A percentile compares a stretch with the other conserved stretches of the same genome.
Evolutionary conservation across 2,329 filamentous ascomycete genomes (phyloP).

Genomic region (Parafenestella ontariensis): DNA sequence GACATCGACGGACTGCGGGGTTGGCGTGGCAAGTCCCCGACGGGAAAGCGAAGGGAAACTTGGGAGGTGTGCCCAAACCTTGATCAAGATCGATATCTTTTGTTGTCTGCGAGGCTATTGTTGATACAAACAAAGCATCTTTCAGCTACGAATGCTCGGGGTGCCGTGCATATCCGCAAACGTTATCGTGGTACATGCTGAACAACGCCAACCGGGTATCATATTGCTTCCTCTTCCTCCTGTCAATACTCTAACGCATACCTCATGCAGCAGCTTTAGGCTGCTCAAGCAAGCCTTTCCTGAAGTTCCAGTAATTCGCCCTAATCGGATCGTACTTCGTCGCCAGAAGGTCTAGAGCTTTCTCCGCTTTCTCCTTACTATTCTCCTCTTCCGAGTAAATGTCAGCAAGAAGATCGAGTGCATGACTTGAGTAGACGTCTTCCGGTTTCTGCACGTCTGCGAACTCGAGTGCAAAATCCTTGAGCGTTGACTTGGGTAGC

Average conservation of each 20-base stretch:
- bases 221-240: slow-evolving; percentile 17
- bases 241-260: slow-evolving; percentile 6
- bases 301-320: slow-evolving; percentile 90
- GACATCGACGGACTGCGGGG: slow-evolving; percentile 23
- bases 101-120: slow-evolving; percentile 7
- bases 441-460: slow-evolving; percentile 57
- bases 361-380: slow-evolving; percentile 67
- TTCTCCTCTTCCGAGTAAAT: slow-evolving; percentile 63
- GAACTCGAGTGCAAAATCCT: slow-evolving; percentile 62
- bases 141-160: neutral
- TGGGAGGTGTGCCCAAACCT: slow-evolving; percentile 11
- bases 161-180: slow-evolving; percentile 25
- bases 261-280: slow-evolving; percentile 30
- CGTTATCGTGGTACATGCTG: slow-evolving; percentile 5
- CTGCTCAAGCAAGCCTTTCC: slow-evolving; percentile 54
- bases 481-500: slow-evolving; percentile 57
- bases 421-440: slow-evolving; percentile 66
- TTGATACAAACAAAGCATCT: slow-evolving; percentile 10
- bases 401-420: slow-evolving; percentile 75
- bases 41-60: slow-evolving; percentile 26
- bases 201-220: slow-evolving; percentile 34
- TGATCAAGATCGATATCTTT: slow-evolving; percentile 16
- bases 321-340: slow-evolving; percentile 91
- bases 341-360: slow-evolving; percentile 75
- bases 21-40: slow-evolving; percentile 20